phyloP scores from a whole-genome alignment of 2,329 filamentous ascomycete genomes.

The Colletotrichum spinosum region DNA sequence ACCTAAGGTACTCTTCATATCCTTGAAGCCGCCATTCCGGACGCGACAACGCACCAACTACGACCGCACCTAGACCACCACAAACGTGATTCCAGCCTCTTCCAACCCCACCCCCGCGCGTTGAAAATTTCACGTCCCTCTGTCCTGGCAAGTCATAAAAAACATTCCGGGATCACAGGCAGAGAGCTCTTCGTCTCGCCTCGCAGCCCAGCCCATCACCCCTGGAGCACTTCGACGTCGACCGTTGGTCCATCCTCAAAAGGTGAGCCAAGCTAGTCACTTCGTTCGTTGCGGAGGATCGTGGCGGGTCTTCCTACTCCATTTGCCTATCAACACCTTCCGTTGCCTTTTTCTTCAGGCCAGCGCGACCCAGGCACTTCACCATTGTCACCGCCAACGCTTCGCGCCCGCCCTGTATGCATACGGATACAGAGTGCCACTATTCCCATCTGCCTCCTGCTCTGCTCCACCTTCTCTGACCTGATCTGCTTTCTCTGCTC shows the following conservation, averaged over 20 bases:
- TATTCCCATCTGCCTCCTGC: conserved; percentile 33
- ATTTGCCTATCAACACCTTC: conserved; percentile 19
- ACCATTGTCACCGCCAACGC: background rate
- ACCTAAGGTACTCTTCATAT: conserved; percentile 7
- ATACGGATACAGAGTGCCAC: conserved; percentile 20
- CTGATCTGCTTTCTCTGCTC: conserved; percentile 18
- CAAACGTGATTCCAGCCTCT: conserved; percentile 35
- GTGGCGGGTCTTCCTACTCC: conserved; percentile 23
- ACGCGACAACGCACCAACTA: conserved; percentile 19
- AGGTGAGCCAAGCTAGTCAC: conserved; percentile 37
- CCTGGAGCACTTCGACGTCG: conserved; percentile 28
- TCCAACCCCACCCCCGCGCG: conserved; percentile 35
- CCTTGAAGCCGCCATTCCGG: conserved; percentile 29
- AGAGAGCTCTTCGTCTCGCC: conserved; percentile 23
- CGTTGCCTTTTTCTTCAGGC: conserved; percentile 11
- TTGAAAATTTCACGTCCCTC: conserved; percentile 26
- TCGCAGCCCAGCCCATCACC: conserved; percentile 11
- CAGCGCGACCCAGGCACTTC: conserved; percentile 32
- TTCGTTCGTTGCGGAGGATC: conserved; percentile 35
- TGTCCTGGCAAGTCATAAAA: conserved; percentile 29
- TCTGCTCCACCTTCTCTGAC: conserved; percentile 27
- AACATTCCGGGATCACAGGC: conserved; percentile 35
- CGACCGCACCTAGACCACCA: conserved; percentile 24
- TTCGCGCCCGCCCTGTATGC: too few species aligned
- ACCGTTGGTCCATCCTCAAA: conserved; percentile 24